Conservation (phyloP, 2,329 filamentous ascomycete species). For the Ophiostoma pallidulum region DNA sequence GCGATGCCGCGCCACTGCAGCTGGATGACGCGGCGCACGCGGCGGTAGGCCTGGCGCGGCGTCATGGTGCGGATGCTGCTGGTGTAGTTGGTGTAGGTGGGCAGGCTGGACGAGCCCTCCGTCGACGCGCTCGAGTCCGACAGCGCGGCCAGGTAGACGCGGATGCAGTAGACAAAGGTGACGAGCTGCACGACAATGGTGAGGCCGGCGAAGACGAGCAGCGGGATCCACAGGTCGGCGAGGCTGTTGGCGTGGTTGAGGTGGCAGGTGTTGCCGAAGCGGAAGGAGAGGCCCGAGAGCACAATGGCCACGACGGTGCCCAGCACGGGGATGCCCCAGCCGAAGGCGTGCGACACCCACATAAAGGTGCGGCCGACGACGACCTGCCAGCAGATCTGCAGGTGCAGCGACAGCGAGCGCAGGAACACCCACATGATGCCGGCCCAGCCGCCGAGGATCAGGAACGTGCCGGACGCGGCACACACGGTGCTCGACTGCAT, state of each 20-base stretch:
- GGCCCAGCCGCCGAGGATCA: slow-evolving; percentile 77
- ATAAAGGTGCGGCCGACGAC: slow-evolving; percentile 84
- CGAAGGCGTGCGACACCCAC: slow-evolving; percentile 67
- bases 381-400: slow-evolving; percentile 97
- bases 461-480: slow-evolving; percentile 76
- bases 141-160: slow-evolving; percentile 82
- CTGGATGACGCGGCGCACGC: slow-evolving; percentile 75
- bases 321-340: slow-evolving; percentile 74
- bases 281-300: slow-evolving; percentile 85
- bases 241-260: slow-evolving; percentile 85
- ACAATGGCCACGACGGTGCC: slow-evolving; percentile 69
- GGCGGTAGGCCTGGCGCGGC: slow-evolving; percentile 77
- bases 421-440: slow-evolving; percentile 87
- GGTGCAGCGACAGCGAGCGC: slow-evolving; percentile 80
- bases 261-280: slow-evolving; percentile 85
- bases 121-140: slow-evolving; percentile 63
- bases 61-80: slow-evolving; percentile 68
- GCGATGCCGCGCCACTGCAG: slow-evolving; percentile 91
- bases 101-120: slow-evolving; percentile 61
- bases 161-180: slow-evolving; percentile 87
- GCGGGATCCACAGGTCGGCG: slow-evolving; percentile 80
- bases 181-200: slow-evolving; percentile 73
- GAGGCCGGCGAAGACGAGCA: slow-evolving; percentile 66
- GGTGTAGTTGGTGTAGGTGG: slow-evolving; percentile 64
- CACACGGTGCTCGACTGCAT: slow-evolving; percentile 78